Percentiles rank a stretch among this genome's conserved stretches.
Evolutionary conservation across 164 flowering plant species (phyloP).

Genomic region (Vitis rotundifolia): DNA sequence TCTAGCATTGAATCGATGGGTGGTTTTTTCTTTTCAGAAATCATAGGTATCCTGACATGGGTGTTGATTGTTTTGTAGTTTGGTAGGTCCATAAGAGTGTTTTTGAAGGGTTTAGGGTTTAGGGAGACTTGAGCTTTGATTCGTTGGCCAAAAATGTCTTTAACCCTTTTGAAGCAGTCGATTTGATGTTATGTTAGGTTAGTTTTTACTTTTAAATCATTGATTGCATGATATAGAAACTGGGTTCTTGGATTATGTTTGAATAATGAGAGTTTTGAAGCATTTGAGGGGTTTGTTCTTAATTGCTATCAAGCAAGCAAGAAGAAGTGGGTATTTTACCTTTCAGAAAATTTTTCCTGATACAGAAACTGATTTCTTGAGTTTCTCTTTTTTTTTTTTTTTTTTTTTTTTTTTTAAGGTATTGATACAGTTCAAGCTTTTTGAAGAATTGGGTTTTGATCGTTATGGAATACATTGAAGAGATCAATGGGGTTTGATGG

Average conservation of each 20-base stretch:
- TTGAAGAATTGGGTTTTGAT: background rate
- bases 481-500: background rate
- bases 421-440: background rate
- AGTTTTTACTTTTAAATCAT: too few species aligned
- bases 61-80: background rate
- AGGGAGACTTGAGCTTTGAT: background rate
- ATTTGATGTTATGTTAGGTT: too few species aligned
- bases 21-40: background rate
- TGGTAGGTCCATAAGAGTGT: too few species aligned
- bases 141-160: background rate
- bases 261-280: background rate
- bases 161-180: background rate
- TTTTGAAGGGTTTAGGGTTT: background rate
- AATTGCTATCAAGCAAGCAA: background rate
- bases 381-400: background rate
- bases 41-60: background rate
- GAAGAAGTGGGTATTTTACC: too few species aligned
- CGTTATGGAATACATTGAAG: background rate
- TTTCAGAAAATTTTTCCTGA: too few species aligned
- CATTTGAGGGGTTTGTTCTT: background rate
- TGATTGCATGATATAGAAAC: too few species aligned
- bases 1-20: too few species aligned
- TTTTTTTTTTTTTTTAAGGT: background rate
- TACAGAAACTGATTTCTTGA: too few species aligned
- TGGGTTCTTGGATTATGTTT: background rate